These are phyloP conservation scores for Delphinella strobiligena DNA, from an alignment of 2,329 filamentous ascomycete species.

Conservation along the genomic window DNA sequence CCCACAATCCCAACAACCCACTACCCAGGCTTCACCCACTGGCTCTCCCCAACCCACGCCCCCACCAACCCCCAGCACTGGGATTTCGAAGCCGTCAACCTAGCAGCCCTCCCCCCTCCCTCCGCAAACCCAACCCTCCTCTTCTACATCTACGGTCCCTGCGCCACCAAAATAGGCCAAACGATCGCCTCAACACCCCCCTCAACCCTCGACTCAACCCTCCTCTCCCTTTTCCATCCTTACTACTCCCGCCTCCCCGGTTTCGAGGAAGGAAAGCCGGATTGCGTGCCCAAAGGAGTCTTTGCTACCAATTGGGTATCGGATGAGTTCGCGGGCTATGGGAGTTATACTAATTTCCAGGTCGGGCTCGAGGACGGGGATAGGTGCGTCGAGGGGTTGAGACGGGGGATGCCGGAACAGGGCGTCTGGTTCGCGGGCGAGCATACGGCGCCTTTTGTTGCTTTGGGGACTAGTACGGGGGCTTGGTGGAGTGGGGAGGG, in stretches of 20 bases:
- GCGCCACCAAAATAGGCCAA: slow-evolving; percentile 42
- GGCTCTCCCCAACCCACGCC: slow-evolving; percentile 60
- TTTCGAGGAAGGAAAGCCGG: slow-evolving; percentile 41
- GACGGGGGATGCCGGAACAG: slow-evolving; percentile 44
- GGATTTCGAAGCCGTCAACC: slow-evolving; percentile 54
- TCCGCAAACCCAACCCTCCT: slow-evolving; percentile 67
- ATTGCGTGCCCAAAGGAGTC: slow-evolving; percentile 51
- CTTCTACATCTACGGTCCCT: slow-evolving; percentile 65
- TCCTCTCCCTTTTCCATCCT: slow-evolving; percentile 59
- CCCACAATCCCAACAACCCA: slow-evolving; percentile 21
- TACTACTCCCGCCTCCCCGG: slow-evolving; percentile 67
- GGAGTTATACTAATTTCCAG: slow-evolving; percentile 79
- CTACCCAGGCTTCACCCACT: slow-evolving; percentile 60
- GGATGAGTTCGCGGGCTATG: slow-evolving; percentile 68
- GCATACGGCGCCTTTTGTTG: slow-evolving; percentile 82
- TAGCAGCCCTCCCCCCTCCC: slow-evolving; percentile 50
- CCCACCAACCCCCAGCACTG: slow-evolving; percentile 49
- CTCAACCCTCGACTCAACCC: slow-evolving; percentile 39
- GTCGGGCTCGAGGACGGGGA: slow-evolving; percentile 59
- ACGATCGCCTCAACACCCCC: slow-evolving; percentile 22
- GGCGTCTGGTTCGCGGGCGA: slow-evolving; percentile 82
- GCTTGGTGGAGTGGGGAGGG: slow-evolving; percentile 86
- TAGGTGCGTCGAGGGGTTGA: slow-evolving; percentile 53
- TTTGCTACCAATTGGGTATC: slow-evolving; percentile 67
- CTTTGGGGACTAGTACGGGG: slow-evolving; percentile 76